phyloP scores from a whole-genome alignment of 2,329 filamentous ascomycete species.

The Trichoderma aggressivum region DNA sequence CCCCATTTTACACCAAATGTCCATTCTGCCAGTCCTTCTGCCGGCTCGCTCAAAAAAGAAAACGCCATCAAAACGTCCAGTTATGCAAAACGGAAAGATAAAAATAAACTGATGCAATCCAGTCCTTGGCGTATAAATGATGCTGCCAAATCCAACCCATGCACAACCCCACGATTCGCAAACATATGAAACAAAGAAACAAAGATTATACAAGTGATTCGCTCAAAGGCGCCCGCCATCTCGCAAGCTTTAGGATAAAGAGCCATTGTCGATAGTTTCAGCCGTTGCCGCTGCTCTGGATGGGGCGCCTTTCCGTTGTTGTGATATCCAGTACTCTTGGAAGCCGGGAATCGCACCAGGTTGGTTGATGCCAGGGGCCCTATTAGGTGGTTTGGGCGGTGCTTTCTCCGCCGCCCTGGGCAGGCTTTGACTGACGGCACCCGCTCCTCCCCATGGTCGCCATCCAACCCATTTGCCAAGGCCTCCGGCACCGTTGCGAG shows the following conservation, averaged over 20 bases:
- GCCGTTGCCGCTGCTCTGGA: constrained; percentile 57
- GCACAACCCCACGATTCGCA: not conserved
- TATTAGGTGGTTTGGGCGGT: constrained; percentile 39
- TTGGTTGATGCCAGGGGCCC: constrained; percentile 75
- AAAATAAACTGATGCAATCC: not conserved
- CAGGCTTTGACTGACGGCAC: constrained; percentile 10
- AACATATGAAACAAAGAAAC: not conserved
- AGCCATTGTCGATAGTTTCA: constrained; percentile 55
- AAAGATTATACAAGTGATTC: not conserved
- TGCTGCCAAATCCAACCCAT: not conserved
- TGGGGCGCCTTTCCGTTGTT: constrained; percentile 50
- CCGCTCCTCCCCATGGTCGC: constrained; percentile 44
- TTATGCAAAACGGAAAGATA: constrained; percentile 2
- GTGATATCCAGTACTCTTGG: constrained; percentile 51
- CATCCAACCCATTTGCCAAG: constrained; percentile 48
- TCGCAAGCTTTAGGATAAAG: constrained; percentile 56
- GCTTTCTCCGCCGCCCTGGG: constrained; percentile 22
- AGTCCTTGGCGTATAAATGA: not conserved
- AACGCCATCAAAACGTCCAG: constrained; percentile 9
- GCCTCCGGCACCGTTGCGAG: constrained; percentile 27
- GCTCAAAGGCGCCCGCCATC: constrained; percentile 22
- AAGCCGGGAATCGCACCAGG: constrained; percentile 71
- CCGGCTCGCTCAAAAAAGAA: not conserved
- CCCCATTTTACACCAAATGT: not conserved
- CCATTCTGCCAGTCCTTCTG: constrained; percentile 8